A percentile compares a stretch with the other conserved stretches of the same genome.
Evolutionary conservation across 257 asterid genomes (phyloP).

Genomic region (Rubia yunnanensis): DNA sequence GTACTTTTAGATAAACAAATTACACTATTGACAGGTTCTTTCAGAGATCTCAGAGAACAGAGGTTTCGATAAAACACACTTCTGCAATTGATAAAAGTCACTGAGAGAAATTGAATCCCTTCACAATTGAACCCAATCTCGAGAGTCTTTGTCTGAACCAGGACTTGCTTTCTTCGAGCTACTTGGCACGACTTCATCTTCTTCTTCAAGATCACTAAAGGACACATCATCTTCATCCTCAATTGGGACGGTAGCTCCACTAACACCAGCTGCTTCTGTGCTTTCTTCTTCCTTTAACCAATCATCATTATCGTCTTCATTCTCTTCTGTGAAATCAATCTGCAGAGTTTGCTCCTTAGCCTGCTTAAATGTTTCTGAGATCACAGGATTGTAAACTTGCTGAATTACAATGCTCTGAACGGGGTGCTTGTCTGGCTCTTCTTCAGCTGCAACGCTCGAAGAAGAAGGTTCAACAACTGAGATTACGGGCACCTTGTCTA

Average conservation of each 20-base stretch:
- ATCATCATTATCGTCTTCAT: constrained; percentile 78
- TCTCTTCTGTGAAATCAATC: constrained; percentile 26
- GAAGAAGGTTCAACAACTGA: constrained; percentile 13
- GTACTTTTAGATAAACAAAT: background rate
- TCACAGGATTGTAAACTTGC: constrained; percentile 24
- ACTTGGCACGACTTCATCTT: constrained; percentile 50
- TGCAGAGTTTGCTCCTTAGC: constrained; percentile 21
- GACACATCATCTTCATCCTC: constrained; percentile 92
- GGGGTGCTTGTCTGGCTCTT: constrained; percentile 32
- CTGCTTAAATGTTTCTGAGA: constrained; percentile 19
- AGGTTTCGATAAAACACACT: background rate
- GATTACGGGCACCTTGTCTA: background rate
- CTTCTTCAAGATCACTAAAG: constrained; percentile 93
- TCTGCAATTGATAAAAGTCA: constrained; percentile 13
- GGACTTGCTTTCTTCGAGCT: constrained; percentile 39
- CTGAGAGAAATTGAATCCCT: constrained; percentile 50
- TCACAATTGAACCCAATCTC: constrained; percentile 78
- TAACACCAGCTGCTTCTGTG: constrained; percentile 30
- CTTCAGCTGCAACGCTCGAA: constrained; percentile 18
- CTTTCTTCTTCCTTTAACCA: constrained; percentile 94
- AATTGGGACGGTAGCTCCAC: constrained; percentile 37
- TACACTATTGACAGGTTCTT: constrained; percentile 10
- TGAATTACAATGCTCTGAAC: constrained; percentile 28
- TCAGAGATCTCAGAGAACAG: background rate
- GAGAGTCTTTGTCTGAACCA: constrained; percentile 65